Base-by-base conservation (phyloP, 805 yeast genomes). In the Starmera quercuum region DNA sequence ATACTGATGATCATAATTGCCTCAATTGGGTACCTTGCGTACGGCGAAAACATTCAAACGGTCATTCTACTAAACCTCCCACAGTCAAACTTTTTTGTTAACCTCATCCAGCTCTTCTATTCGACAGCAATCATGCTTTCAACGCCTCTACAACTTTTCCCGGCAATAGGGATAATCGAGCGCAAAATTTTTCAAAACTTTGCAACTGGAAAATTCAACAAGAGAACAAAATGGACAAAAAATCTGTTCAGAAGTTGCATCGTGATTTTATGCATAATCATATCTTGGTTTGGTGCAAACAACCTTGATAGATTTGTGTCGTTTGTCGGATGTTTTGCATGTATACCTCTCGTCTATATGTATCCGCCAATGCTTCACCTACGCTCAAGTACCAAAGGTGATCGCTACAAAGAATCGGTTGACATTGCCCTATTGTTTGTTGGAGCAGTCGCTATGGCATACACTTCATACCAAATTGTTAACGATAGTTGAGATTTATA, bases 261-360 rank as follows among this genome's bases (percentile, higher is more conserved):
- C 34, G 88, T 83, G 0, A 31, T 67, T 0, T 38, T 65, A 3
- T 78, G 83, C 2, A 67, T 79, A 1, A 41, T 63, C 11, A 63
- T 78, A 38, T 86, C 92, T 0, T 71, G 74, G 40, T 64, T 66
- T 40, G 90, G 90, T 0, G 81, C 87, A 2, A 64, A 71, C 37
- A 73, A 81, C 46, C 59, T 83, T 40, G 92, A 83, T 51, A 67
- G 63, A 41, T 80, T 83, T 58, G 90, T 83, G 9, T 77, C 88
- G 3, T 76, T 83, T 49, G 82, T 83, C 33, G 94, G 94, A 4
- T 80, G 87, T 33, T 79, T 83, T 59, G 88, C 90, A 1, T 83
- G 94, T 49, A 80, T 83, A 35, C 94, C 94, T 2, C 67, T 83
- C 60, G 92, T 83, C 5, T 83, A 83, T 59, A 78, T 83, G 75